These are phyloP conservation scores for Sporothrix pallida DNA, from an alignment of 2,329 filamentous ascomycete species.

Conservation along the genomic window DNA sequence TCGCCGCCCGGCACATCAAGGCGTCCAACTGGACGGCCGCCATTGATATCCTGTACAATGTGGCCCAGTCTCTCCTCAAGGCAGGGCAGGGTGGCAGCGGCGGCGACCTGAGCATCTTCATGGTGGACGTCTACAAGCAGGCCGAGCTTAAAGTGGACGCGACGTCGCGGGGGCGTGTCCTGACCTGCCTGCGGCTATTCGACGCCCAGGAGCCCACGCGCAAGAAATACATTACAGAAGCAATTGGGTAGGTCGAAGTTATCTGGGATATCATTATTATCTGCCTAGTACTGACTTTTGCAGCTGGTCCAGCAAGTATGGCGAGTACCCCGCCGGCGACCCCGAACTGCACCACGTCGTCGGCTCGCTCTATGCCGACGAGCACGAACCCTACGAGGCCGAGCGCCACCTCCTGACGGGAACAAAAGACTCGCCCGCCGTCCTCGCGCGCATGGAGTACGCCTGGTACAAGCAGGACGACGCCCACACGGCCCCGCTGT, in stretches of 20 bases:
- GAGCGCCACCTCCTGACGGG: conserved; percentile 89
- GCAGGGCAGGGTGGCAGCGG: conserved; percentile 94
- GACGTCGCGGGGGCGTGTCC: conserved; percentile 73
- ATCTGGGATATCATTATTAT: not conserved
- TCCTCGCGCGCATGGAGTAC: conserved; percentile 84
- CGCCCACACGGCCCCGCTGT: conserved; percentile 83
- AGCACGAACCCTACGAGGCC: conserved; percentile 90
- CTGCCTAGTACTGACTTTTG: not conserved
- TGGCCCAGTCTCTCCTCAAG: conserved; percentile 83
- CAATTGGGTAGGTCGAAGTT: conserved; percentile 67
- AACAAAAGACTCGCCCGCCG: conserved; percentile 83
- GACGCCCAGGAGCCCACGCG: conserved; percentile 82
- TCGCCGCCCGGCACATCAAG: conserved; percentile 93
- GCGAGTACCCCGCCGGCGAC: conserved; percentile 88
- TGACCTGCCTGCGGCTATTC: conserved; percentile 82
- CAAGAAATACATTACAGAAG: conserved; percentile 89
- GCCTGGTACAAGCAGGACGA: conserved; percentile 92
- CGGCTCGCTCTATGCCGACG: conserved; percentile 87
- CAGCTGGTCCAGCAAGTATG: conserved; percentile 83
- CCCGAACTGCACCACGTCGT: conserved; percentile 93
- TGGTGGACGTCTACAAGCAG: conserved; percentile 91
- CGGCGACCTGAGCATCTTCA: conserved; percentile 83
- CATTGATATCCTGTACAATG: conserved; percentile 82
- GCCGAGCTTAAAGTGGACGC: conserved; percentile 78
- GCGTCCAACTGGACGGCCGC: conserved; percentile 82